Base-by-base conservation (phyloP, 2,329 filamentous ascomycete species). In the Hirsutella rhossiliensis region DNA sequence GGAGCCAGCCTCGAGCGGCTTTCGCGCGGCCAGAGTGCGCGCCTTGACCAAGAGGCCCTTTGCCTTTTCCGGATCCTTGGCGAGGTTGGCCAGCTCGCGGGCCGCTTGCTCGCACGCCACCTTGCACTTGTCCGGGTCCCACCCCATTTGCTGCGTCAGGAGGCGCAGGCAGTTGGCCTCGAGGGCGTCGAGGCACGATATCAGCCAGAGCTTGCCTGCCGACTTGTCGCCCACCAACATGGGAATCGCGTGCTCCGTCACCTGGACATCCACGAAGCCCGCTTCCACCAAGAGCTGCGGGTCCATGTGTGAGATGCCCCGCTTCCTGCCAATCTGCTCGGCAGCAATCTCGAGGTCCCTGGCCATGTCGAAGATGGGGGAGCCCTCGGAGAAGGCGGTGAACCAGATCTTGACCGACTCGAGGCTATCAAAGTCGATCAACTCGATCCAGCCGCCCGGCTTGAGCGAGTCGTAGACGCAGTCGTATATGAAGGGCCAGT, bases 391-490 rank as follows among this genome's bases (percentile, higher is more conserved):
- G 45, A 73, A 75, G 6, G 54, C 48, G 0, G 52, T 52, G n/a
- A 57, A 47, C 47, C 62, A 65, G 38, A 52, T 51, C 32, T 50
- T 47, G 17, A 59, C 46, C 37, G 57, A 56, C 30, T 66, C 65
- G n/a, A 62, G 56, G 43, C 69, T 66, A 48, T 75, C 71, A 52
- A 72, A 72, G 50, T 78, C 75, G 38, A 73, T 56, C 7, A 78
- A 55, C 55, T 78, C 74, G 37, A 78, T 66, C 69, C 71, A 78
- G 13, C 73, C 75, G 37, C 75, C 75, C 1, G 75, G 75, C 45
- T 71, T 73, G 32, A 78, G 58, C 46, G 72, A 75, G 32, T 65
- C 61, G 52, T 68, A 73, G 2, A 70, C 67, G 49, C 74, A 71
- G 48, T 63, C 56, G 54, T 77, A 78, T 23, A 79, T 67, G 47